Evolutionary conservation across 2,329 filamentous ascomycete species (phyloP).

Genomic region (Aspergillus pseudonomiae): DNA sequence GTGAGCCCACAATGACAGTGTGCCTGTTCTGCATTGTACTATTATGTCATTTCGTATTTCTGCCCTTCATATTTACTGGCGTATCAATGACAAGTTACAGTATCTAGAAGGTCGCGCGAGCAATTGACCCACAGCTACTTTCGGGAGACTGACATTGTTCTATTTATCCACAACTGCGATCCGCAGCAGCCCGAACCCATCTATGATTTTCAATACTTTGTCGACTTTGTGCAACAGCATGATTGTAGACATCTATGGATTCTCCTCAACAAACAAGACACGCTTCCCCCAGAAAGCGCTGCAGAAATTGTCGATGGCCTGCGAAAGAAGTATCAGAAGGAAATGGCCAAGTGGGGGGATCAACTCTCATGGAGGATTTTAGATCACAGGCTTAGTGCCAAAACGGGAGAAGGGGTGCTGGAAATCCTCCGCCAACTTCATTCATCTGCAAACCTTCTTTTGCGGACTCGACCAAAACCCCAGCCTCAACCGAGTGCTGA

Average conservation of each 20-base stretch:
- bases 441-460: background rate
- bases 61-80: background rate
- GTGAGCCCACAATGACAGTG: background rate
- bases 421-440: background rate
- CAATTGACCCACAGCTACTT: background rate
- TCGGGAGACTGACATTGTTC: background rate
- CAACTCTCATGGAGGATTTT: background rate
- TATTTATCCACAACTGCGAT: background rate
- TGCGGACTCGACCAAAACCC: background rate
- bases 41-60: background rate
- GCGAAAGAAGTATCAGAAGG: background rate
- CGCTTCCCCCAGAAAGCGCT: background rate
- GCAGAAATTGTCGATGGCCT: background rate
- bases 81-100: background rate
- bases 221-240: background rate
- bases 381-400: background rate
- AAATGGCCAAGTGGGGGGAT: background rate
- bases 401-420: background rate
- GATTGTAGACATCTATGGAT: background rate
- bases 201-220: background rate
- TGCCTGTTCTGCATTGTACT: background rate
- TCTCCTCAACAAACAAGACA: background rate
- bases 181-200: background rate
- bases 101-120: background rate
- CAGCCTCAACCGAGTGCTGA: background rate